Conservation (phyloP, 139 green algal genomes). For the Nannochloris sp. region DNA sequence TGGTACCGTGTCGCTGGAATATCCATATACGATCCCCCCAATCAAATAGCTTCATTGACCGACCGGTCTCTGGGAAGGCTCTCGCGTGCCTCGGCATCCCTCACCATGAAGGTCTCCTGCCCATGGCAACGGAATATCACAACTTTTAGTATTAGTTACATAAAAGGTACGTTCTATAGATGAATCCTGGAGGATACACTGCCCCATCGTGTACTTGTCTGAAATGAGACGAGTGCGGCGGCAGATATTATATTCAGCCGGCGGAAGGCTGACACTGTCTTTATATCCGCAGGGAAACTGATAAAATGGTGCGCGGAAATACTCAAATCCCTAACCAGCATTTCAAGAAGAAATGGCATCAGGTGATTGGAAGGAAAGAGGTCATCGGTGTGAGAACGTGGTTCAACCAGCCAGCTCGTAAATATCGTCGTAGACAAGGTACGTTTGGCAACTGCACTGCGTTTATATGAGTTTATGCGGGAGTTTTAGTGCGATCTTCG, state of each 20-base stretch:
- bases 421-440: constrained; percentile 72
- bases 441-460: constrained; percentile 10
- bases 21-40: too few relatives aligned
- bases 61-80: too few relatives aligned
- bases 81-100: too few relatives aligned
- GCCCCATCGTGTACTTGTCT: too few relatives aligned
- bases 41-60: too few relatives aligned
- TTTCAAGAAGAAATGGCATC: constrained; percentile 89
- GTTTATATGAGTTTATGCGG: too few relatives aligned
- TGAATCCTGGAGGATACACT: too few relatives aligned
- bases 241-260: not conserved
- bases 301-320: constrained; percentile 78
- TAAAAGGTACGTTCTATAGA: too few relatives aligned
- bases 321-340: constrained; percentile 84
- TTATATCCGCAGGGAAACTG: constrained; percentile 7
- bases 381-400: constrained; percentile 78
- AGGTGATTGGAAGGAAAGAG: constrained; percentile 6
- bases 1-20: too few relatives aligned
- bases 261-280: not conserved
- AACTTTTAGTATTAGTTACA: too few relatives aligned
- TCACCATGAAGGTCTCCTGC: too few relatives aligned
- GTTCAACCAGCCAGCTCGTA: constrained; percentile 99
- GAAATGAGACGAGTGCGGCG: not conserved
- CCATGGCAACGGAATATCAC: too few relatives aligned
- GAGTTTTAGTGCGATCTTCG: not conserved